phyloP scores from a whole-genome alignment of 139 green algal species.

The Deuterostichococcus epilithicus region DNA sequence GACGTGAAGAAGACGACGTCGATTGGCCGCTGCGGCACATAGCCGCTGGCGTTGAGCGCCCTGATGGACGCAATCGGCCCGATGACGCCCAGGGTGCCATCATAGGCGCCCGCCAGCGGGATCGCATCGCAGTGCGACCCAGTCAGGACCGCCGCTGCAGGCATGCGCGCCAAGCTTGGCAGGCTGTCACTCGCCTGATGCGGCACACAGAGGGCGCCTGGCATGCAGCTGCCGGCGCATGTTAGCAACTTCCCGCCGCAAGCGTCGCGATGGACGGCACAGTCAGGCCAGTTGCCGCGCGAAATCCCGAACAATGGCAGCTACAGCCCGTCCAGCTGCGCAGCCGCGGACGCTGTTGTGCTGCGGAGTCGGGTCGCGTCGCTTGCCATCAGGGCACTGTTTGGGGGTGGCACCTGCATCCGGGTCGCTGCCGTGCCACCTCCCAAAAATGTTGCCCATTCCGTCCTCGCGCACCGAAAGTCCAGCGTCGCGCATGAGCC shows the following conservation, averaged over 20 bases:
- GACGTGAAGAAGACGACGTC: slow-evolving; percentile 96
- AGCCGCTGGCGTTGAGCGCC: slow-evolving; percentile 71
- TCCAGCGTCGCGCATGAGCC: slow-evolving; percentile 70
- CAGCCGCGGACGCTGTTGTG: too few species aligned
- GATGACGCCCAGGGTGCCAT: slow-evolving; percentile 90
- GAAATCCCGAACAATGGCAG: too few species aligned
- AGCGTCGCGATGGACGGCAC: too few species aligned
- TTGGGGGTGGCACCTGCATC: slow-evolving; percentile 16
- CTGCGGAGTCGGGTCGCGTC: too few species aligned
- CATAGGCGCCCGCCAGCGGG: slow-evolving; percentile 83
- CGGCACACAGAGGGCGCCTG: too few species aligned
- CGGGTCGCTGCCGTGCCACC: slow-evolving; percentile 55
- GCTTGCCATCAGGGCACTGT: too few species aligned
- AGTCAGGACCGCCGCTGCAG: slow-evolving; percentile 58
- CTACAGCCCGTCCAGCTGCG: too few species aligned
- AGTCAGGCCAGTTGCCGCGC: too few species aligned
- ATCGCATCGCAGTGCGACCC: slow-evolving; percentile 94
- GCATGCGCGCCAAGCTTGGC: neutral
- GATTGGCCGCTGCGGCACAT: slow-evolving; percentile 60
- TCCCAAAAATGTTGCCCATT: slow-evolving; percentile 90
- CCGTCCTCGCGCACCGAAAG: slow-evolving; percentile 73
- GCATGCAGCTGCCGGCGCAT: too few species aligned
- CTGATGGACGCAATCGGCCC: slow-evolving; percentile 83
- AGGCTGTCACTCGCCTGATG: too few species aligned
- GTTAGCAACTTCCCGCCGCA: too few species aligned